Evolutionary conservation across 371 early-diverging fungal genomes (phyloP).

Genomic region (Entomophthora muscae): DNA sequence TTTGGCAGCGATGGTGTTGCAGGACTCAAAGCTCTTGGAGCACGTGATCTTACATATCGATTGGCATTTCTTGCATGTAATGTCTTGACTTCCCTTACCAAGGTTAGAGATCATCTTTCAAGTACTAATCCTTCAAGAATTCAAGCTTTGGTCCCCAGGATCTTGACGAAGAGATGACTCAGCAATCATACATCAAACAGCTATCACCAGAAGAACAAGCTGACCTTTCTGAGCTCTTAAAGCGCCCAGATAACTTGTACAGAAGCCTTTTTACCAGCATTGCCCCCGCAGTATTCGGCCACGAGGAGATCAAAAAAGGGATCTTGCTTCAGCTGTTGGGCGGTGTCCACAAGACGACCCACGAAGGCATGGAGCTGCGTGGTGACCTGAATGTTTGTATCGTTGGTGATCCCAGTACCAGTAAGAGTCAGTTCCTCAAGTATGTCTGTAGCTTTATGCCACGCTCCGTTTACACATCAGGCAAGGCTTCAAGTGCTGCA

Average conservation of each 20-base stretch:
- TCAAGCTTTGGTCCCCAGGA: constrained; percentile 23
- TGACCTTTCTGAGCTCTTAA: constrained; percentile 55
- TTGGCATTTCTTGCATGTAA: constrained; percentile 79
- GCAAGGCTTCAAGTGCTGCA: constrained; percentile 97
- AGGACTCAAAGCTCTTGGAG: constrained; percentile 78
- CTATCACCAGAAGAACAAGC: constrained; percentile 54
- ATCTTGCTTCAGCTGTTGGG: constrained; percentile 91
- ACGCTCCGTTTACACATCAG: constrained; percentile 93
- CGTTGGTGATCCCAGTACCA: constrained; percentile 97
- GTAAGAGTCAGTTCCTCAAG: constrained; percentile 96
- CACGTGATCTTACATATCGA: constrained; percentile 81
- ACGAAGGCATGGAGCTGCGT: constrained; percentile 86
- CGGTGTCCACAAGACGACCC: constrained; percentile 88
- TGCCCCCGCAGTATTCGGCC: constrained; percentile 94
- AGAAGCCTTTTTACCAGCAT: constrained; percentile 62
- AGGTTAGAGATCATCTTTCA: constrained; percentile 12
- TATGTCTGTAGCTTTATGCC: constrained; percentile 75
- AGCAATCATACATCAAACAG: constrained; percentile 33
- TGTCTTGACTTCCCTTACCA: constrained; percentile 41
- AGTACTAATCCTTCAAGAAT: constrained; percentile 21
- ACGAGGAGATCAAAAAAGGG: constrained; percentile 96
- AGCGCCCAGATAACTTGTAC: constrained; percentile 34
- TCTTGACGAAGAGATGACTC: constrained; percentile 33
- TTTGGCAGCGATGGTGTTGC: constrained; percentile 59
- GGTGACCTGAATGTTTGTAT: constrained; percentile 99